Percentiles rank a stretch among this genome's conserved stretches.
Evolutionary conservation across 2,329 filamentous ascomycete genomes (phyloP).

Genomic region (Monilinia vaccinii-corymbosi): DNA sequence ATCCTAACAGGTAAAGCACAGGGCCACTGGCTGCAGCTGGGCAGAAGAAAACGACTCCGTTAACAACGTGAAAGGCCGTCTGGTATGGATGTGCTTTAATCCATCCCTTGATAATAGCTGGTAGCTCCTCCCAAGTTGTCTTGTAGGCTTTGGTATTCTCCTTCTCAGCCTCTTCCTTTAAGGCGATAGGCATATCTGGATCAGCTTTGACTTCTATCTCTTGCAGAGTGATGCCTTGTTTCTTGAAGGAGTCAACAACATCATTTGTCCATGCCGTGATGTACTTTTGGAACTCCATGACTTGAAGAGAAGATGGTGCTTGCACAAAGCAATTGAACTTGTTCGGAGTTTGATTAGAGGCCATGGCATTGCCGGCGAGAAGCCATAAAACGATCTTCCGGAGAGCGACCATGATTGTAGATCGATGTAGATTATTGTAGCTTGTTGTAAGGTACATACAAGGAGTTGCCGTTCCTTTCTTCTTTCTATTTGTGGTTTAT

Average conservation of each 20-base stretch:
- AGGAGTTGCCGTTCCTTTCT: not conserved
- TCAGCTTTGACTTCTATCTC: not conserved
- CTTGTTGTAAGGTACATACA: too few species aligned
- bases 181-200: not conserved
- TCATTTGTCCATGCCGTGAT: not conserved
- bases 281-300: not conserved
- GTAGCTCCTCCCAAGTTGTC: not conserved
- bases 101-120: not conserved
- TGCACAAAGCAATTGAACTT: not conserved
- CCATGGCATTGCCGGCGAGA: not conserved
- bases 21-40: not conserved
- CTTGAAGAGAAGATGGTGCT: not conserved
- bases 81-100: not conserved
- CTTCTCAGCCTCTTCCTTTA: not conserved
- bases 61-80: not conserved
- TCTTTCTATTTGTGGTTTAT: too few species aligned
- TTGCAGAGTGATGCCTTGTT: not conserved
- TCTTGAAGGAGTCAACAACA: not conserved
- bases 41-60: not conserved
- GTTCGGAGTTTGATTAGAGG: not conserved
- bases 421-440: not conserved
- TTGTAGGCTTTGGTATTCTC: not conserved
- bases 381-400: not conserved
- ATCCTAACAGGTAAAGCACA: not conserved
- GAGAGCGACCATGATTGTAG: not conserved